These are phyloP conservation scores for Colletotrichum shisoi DNA, from an alignment of 2,329 filamentous ascomycete species.

Conservation along the genomic window DNA sequence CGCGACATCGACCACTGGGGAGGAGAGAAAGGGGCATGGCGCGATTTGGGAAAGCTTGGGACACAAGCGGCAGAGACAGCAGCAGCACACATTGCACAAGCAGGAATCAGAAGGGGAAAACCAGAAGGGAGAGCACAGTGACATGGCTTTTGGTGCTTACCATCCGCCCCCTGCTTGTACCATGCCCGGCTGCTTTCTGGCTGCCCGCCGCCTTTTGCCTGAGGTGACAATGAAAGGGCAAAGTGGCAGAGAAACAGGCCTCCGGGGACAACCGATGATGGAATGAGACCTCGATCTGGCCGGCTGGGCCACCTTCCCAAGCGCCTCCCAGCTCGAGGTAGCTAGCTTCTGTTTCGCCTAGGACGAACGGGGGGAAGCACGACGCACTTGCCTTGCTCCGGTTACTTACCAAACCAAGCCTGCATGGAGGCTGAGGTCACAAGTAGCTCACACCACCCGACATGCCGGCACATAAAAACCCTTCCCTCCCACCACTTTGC, in stretches of 20 bases:
- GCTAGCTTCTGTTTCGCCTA: constrained; percentile 32
- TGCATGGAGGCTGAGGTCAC: constrained; percentile 38
- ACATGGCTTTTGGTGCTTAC: constrained; percentile 7
- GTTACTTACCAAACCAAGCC: constrained; percentile 11
- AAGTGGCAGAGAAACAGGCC: not conserved
- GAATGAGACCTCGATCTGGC: constrained; percentile 37
- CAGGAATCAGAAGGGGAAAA: not conserved
- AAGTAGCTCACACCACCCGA: constrained; percentile 28
- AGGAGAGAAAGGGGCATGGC: constrained; percentile 23
- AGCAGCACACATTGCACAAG: not conserved
- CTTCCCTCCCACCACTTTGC: constrained; percentile 28
- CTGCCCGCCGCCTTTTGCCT: constrained; percentile 5
- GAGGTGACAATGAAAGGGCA: not conserved
- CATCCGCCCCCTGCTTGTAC: constrained; percentile 8
- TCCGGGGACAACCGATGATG: constrained; percentile 30
- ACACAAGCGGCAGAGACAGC: not conserved
- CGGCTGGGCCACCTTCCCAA: constrained; percentile 9
- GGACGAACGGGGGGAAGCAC: constrained; percentile 1
- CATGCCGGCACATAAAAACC: constrained; percentile 36
- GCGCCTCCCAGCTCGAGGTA: constrained; percentile 19
- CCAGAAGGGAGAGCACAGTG: not conserved
- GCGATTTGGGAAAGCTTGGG: constrained; percentile 9
- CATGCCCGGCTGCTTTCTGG: constrained; percentile 3
- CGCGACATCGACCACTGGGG: constrained; percentile 21
- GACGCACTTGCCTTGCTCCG: constrained; percentile 26